phyloP scores from a whole-genome alignment of 768 basidiomycete genomes.

The Xanthoconium stramineum region DNA sequence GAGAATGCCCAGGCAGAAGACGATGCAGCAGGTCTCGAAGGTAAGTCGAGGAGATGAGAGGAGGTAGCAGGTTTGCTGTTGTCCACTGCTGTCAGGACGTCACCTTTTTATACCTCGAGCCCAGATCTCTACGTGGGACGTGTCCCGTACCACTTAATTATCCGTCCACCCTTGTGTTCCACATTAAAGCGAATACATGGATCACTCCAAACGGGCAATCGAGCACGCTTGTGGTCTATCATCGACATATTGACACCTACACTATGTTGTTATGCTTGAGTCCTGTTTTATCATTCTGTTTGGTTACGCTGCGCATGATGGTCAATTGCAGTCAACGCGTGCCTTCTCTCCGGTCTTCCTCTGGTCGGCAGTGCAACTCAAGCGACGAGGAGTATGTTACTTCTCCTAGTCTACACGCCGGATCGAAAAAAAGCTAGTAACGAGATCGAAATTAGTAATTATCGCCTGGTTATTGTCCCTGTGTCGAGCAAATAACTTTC shows the following conservation, averaged over 20 bases:
- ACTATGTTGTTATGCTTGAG: too few species aligned
- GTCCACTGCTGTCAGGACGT: background rate
- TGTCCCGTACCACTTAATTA: background rate
- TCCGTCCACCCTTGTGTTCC: background rate
- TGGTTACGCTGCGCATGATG: too few species aligned
- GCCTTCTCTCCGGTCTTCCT: too few species aligned
- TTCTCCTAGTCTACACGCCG: too few species aligned
- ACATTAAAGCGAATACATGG: background rate
- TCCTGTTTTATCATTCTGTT: too few species aligned
- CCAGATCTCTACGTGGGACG: background rate
- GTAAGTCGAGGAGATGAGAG: background rate
- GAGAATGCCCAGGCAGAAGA: background rate
- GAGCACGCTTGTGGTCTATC: background rate
- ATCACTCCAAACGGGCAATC: background rate
- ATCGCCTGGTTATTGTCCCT: too few species aligned
- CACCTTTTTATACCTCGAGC: slow-evolving; percentile 3
- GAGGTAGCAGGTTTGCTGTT: background rate
- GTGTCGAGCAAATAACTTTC: too few species aligned
- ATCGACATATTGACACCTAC: background rate
- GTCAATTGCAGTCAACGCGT: too few species aligned
- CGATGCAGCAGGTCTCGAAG: background rate
- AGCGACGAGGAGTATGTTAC: too few species aligned
- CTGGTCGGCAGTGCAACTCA: too few species aligned
- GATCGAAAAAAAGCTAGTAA: too few species aligned
- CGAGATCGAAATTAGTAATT: too few species aligned